Percentiles rank a stretch among this genome's conserved stretches.
phyloP scores from a whole-genome alignment of 2,329 filamentous ascomycete genomes.

The Fusarium euwallaceae region DNA sequence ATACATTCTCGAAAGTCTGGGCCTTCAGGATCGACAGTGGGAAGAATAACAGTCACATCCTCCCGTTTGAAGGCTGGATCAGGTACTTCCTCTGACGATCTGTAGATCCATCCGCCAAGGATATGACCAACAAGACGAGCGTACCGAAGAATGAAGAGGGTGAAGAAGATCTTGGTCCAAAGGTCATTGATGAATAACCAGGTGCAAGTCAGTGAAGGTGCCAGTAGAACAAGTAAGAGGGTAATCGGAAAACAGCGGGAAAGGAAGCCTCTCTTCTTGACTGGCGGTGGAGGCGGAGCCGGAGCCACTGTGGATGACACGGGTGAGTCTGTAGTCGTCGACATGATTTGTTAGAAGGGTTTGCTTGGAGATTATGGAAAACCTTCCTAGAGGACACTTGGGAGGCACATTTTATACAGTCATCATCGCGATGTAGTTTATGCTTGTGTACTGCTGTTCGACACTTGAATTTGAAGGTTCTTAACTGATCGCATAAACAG shows the following conservation, averaged over 20 bases:
- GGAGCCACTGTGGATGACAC: neutral
- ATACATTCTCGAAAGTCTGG: constrained; percentile 59
- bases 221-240: constrained; percentile 2
- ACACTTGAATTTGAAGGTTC: too few species aligned
- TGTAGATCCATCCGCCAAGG: constrained; percentile 57
- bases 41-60: constrained; percentile 66
- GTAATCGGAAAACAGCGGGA: constrained; percentile 14
- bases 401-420: neutral
- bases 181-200: constrained; percentile 33
- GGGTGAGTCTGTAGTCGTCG: neutral
- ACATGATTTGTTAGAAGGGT: neutral
- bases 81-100: constrained; percentile 44
- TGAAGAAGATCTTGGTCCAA: constrained; percentile 39
- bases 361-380: neutral
- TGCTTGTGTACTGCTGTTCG: neutral
- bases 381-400: neutral
- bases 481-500: neutral
- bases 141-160: constrained; percentile 57
- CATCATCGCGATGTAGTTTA: too few species aligned
- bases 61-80: constrained; percentile 49
- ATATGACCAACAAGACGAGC: constrained; percentile 59
- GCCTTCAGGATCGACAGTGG: constrained; percentile 61
- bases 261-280: constrained; percentile 1
- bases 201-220: neutral
- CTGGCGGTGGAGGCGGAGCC: neutral